Evolutionary conservation across 371 early-diverging fungal species (phyloP).

Genomic region (Actinomucor elegans): DNA sequence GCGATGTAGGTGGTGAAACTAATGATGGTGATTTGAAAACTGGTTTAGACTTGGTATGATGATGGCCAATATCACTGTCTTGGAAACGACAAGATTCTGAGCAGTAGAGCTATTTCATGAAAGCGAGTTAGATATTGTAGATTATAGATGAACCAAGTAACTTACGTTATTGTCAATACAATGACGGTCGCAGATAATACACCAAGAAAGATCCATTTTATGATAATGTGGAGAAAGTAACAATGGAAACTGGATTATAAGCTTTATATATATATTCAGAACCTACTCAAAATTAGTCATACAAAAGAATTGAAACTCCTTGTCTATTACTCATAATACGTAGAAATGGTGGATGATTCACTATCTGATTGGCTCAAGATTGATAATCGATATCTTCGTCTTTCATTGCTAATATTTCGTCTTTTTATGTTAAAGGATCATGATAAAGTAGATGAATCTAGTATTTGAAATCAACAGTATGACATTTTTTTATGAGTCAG

Average conservation of each 20-base stretch:
- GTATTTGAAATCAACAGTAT: too few relatives aligned
- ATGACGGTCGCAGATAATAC: constrained; percentile 37
- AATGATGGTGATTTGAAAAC: constrained; percentile 10
- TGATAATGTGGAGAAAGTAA: neutral
- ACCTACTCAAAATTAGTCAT: constrained; percentile 17
- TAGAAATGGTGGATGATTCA: neutral
- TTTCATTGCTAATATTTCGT: neutral
- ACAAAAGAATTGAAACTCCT: neutral
- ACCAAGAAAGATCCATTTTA: constrained; percentile 35
- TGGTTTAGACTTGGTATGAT: neutral
- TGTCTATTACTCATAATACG: constrained; percentile 4
- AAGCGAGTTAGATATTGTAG: neutral
- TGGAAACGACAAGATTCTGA: constrained; percentile 22
- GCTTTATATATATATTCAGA: constrained; percentile 1
- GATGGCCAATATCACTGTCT: constrained; percentile 6
- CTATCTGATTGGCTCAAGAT: constrained; percentile 3
- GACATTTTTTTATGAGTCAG: constrained; percentile 9
- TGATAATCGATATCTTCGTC: constrained; percentile 4
- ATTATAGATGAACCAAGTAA: neutral
- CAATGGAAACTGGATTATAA: neutral
- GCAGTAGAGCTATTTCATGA: constrained; percentile 14
- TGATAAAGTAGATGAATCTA: too few relatives aligned
- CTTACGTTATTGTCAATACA: constrained; percentile 23
- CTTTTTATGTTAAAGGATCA: too few relatives aligned
- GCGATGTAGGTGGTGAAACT: constrained; percentile 18